These are phyloP conservation scores for Trichoderma sp. DNA, from an alignment of 2,329 filamentous ascomycete species.

Conservation along the genomic window DNA sequence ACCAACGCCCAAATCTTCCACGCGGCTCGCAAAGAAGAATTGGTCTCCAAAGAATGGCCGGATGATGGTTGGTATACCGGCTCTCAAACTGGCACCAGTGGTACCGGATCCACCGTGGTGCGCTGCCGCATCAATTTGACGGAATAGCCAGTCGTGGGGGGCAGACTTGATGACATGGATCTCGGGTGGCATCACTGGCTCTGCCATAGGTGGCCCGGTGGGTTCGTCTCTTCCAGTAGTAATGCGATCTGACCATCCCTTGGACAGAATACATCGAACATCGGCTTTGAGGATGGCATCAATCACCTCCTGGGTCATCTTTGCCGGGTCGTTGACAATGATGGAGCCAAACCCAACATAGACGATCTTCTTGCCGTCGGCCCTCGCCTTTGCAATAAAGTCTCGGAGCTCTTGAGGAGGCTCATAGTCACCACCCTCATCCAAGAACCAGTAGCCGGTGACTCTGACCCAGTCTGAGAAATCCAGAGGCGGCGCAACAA, in stretches of 20 bases:
- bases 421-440: conserved; percentile 70
- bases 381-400: conserved; percentile 82
- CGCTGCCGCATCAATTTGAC: conserved; percentile 87
- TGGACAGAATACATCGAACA: conserved; percentile 90
- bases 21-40: conserved; percentile 88
- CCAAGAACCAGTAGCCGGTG: conserved; percentile 97
- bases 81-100: conserved; percentile 87
- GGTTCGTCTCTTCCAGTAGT: conserved; percentile 50
- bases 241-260: conserved; percentile 90
- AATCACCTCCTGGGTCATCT: conserved; percentile 89
- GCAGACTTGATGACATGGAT: conserved; percentile 88
- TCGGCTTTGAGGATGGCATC: conserved; percentile 89
- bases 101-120: conserved; percentile 96
- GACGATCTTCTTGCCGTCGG: conserved; percentile 85
- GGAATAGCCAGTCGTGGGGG: conserved; percentile 96
- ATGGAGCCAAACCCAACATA: conserved; percentile 98
- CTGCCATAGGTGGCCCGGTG: conserved; percentile 55
- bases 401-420: conserved; percentile 73
- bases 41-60: conserved; percentile 98
- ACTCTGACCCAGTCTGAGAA: conserved; percentile 98
- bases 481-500: conserved; percentile 92
- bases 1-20: conserved; percentile 92
- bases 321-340: conserved; percentile 84
- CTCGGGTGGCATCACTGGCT: conserved; percentile 70
- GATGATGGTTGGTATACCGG: conserved; percentile 90